Percentiles rank a stretch among this genome's conserved stretches.
Conservation (phyloP, 371 early-diverging fungal genomes). For the Funneliformis caledonium region DNA sequence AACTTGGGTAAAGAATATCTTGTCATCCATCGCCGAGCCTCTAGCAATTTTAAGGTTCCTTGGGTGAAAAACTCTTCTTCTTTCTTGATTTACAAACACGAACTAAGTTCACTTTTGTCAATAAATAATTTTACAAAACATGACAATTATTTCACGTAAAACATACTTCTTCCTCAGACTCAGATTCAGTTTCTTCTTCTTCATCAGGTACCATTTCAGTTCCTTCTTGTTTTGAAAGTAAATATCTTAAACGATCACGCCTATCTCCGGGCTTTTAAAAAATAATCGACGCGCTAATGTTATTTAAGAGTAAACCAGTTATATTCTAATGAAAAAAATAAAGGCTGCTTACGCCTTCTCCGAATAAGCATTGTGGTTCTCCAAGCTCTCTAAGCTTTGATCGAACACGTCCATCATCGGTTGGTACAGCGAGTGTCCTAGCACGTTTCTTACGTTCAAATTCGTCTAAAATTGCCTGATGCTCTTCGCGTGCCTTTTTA, state of each 20-base stretch:
- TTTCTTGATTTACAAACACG: conserved; percentile 40
- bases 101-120: conserved; percentile 38
- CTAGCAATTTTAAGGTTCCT: conserved; percentile 71
- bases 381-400: conserved; percentile 74
- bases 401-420: conserved; percentile 86
- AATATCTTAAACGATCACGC: conserved; percentile 79
- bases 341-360: conserved; percentile 86
- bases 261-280: conserved; percentile 82
- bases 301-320: conserved; percentile 19
- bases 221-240: conserved; percentile 66
- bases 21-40: conserved; percentile 76
- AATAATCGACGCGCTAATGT: background rate
- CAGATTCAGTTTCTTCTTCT: conserved; percentile 54
- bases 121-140: conserved; percentile 18
- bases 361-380: conserved; percentile 91
- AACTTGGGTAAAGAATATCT: conserved; percentile 80
- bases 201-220: conserved; percentile 50
- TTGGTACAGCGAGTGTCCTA: conserved; percentile 85
- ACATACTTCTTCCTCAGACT: conserved; percentile 52
- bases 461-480: conserved; percentile 76
- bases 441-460: conserved; percentile 86
- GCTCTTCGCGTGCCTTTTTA: conserved; percentile 63
- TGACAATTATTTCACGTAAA: conserved; percentile 13
- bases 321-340: background rate
- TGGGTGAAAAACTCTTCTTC: conserved; percentile 90